Evolutionary conservation across 2,329 filamentous ascomycete genomes (phyloP).

Genomic region (Conoideocrella luteorostrata): DNA sequence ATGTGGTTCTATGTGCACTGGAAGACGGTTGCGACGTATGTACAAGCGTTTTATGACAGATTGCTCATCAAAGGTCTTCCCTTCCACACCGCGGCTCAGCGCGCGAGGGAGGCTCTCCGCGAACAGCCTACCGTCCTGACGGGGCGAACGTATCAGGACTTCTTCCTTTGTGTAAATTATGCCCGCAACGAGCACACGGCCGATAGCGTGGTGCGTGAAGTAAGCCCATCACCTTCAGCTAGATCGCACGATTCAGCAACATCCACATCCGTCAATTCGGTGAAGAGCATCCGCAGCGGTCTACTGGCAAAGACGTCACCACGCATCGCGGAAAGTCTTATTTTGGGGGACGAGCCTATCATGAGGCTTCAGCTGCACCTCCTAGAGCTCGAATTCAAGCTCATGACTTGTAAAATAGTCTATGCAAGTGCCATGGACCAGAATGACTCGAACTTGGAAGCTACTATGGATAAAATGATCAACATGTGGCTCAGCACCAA

Average conservation of each 20-base stretch:
- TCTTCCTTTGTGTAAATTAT: slow-evolving; percentile 25
- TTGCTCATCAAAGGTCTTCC: slow-evolving; percentile 19
- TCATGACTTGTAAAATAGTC: slow-evolving; percentile 20
- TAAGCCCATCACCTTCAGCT: slow-evolving; percentile 16
- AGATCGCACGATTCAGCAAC: slow-evolving; percentile 16
- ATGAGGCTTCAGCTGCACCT: slow-evolving; percentile 21
- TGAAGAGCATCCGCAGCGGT: slow-evolving; percentile 15
- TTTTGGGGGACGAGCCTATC: slow-evolving; percentile 17
- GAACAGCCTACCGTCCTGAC: slow-evolving; percentile 14
- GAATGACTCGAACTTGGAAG: slow-evolving; percentile 13
- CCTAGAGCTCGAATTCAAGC: slow-evolving; percentile 23
- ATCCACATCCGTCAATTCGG: slow-evolving; percentile 16
- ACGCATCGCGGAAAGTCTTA: slow-evolving; percentile 16
- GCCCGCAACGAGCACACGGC: slow-evolving; percentile 14
- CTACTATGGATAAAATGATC: slow-evolving; percentile 19
- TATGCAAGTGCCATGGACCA: slow-evolving; percentile 22
- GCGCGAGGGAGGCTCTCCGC: slow-evolving; percentile 20
- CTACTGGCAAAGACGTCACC: slow-evolving; percentile 15
- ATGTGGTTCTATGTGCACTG: slow-evolving; percentile 25
- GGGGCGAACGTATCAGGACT: slow-evolving; percentile 18
- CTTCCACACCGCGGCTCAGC: slow-evolving; percentile 23
- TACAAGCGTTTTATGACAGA: slow-evolving; percentile 20
- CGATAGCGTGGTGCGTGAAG: slow-evolving; percentile 12
- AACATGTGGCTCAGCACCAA: slow-evolving; percentile 23
- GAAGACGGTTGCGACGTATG: slow-evolving; percentile 21